Percentiles rank a stretch among this genome's conserved stretches.
Evolutionary conservation across 768 basidiomycete species (phyloP).

Genomic region (Exidia glandulosa): DNA sequence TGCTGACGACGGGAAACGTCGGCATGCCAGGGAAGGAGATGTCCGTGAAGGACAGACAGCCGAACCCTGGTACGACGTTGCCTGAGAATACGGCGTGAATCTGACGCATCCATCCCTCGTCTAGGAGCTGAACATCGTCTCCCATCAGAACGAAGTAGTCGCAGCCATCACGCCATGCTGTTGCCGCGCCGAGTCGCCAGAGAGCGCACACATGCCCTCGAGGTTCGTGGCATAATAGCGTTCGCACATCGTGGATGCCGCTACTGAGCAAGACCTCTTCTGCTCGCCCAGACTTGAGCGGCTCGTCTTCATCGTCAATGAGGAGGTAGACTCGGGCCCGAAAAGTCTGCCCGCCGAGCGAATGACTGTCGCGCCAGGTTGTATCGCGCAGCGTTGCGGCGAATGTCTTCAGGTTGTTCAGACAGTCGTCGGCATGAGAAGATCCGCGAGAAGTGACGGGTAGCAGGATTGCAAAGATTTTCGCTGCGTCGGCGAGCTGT

Average conservation of each 20-base stretch:
- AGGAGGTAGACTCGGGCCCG: constrained; percentile 38
- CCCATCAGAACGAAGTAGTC: constrained; percentile 45
- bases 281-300: constrained; percentile 27
- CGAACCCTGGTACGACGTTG: constrained; percentile 34
- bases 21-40: constrained; percentile 48
- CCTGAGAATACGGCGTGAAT: constrained; percentile 27
- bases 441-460: constrained; percentile 45
- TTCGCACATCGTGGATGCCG: constrained; percentile 27
- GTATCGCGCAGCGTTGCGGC: constrained; percentile 33
- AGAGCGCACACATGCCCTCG: constrained; percentile 40
- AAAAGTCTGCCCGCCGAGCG: constrained; percentile 22
- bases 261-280: constrained; percentile 24
- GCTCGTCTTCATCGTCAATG: constrained; percentile 38
- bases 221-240: constrained; percentile 29
- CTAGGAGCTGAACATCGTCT: constrained; percentile 40
- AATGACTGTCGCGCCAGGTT: constrained; percentile 32
- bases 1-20: constrained; percentile 47
- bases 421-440: constrained; percentile 24
- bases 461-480: constrained; percentile 41
- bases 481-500: constrained; percentile 21
- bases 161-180: constrained; percentile 36
- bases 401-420: constrained; percentile 32
- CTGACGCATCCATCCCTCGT: constrained; percentile 42
- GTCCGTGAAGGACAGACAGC: constrained; percentile 49
- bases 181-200: constrained; percentile 39